Percentiles rank a stretch among this genome's conserved stretches.
Conservation (phyloP, 2,329 filamentous ascomycete species). For the Cladosporium oxysporum region DNA sequence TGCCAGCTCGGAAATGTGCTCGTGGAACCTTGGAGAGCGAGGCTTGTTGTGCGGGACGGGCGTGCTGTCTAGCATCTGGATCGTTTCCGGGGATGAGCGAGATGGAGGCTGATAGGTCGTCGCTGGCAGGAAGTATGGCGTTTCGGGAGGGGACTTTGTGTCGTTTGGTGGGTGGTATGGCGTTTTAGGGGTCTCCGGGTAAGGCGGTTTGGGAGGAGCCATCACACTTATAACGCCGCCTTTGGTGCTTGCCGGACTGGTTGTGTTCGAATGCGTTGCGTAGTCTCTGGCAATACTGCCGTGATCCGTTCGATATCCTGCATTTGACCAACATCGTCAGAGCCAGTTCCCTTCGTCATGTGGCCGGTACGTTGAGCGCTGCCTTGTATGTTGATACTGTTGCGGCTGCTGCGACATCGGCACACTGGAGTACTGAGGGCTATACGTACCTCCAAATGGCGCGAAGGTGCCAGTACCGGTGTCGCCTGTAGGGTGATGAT, state of each 20-base stretch:
- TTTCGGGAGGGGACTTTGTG: neutral
- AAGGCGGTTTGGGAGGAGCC: neutral
- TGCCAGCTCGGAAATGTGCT: constrained; percentile 24
- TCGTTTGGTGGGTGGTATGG: neutral
- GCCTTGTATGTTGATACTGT: constrained; percentile 12
- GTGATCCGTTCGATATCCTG: constrained; percentile 20
- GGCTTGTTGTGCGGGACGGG: constrained; percentile 15
- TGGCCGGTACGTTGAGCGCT: constrained; percentile 17
- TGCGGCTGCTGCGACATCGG: constrained; percentile 31
- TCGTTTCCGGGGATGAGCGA: constrained; percentile 7
- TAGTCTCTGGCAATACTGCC: constrained; percentile 21
- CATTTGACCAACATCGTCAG: neutral
- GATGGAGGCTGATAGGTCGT: constrained; percentile 20
- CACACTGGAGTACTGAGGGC: constrained; percentile 25
- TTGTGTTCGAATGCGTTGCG: neutral
- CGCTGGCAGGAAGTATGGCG: constrained; percentile 13
- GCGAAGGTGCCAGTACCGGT: constrained; percentile 32
- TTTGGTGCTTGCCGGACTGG: constrained; percentile 2
- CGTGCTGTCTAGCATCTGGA: constrained; percentile 24
- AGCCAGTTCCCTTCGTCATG: constrained; percentile 7
- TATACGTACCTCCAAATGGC: constrained; percentile 34
- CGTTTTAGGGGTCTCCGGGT: neutral
- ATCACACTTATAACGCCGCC: neutral
- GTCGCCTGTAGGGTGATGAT: constrained; percentile 28
- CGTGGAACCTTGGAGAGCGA: constrained; percentile 23